phyloP scores from a whole-genome alignment of 2,329 filamentous ascomycete species.

The Sphaerulina musiva region DNA sequence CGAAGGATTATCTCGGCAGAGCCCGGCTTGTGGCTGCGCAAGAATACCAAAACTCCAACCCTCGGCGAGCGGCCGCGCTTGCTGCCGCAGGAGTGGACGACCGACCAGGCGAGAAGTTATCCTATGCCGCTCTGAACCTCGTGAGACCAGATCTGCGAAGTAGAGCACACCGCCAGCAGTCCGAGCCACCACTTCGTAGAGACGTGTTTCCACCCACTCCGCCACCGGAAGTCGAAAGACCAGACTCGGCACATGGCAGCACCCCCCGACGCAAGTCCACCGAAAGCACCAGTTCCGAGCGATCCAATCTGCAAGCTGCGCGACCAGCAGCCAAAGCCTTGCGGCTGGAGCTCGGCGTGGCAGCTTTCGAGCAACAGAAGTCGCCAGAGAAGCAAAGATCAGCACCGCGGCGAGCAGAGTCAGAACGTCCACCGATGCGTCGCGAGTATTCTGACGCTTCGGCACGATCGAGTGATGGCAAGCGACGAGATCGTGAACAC shows the following conservation, averaged over 20 bases:
- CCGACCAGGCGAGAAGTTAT: slow-evolving; percentile 73
- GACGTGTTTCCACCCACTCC: slow-evolving; percentile 97
- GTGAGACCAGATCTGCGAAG: slow-evolving; percentile 79
- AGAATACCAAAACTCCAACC: slow-evolving; percentile 25
- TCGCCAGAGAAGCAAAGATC: slow-evolving; percentile 31
- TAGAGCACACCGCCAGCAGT: slow-evolving; percentile 64
- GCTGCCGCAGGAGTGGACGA: slow-evolving; percentile 62
- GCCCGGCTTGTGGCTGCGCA: slow-evolving; percentile 76
- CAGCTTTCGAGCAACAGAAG: slow-evolving; percentile 41
- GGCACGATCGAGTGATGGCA: slow-evolving; percentile 18
- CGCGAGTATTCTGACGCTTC: slow-evolving; percentile 32
- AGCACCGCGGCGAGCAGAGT: slow-evolving; percentile 38
- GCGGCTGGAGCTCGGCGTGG: slow-evolving; percentile 44
- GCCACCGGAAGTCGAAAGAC: slow-evolving; percentile 72
- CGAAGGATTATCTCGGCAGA: slow-evolving; percentile 95
- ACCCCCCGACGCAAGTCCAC: slow-evolving; percentile 30
- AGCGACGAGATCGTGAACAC: slow-evolving; percentile 47
- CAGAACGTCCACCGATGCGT: slow-evolving; percentile 38
- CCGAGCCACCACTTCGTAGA: slow-evolving; percentile 70
- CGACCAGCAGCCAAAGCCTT: slow-evolving; percentile 43
- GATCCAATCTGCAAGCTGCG: slow-evolving; percentile 32
- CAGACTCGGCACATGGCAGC: slow-evolving; percentile 22
- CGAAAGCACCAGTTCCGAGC: slow-evolving; percentile 43
- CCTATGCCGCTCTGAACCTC: slow-evolving; percentile 85
- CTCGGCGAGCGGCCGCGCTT: slow-evolving; percentile 29